phyloP scores from a whole-genome alignment of 1,139 yeast species.

The Pichia sp. region DNA sequence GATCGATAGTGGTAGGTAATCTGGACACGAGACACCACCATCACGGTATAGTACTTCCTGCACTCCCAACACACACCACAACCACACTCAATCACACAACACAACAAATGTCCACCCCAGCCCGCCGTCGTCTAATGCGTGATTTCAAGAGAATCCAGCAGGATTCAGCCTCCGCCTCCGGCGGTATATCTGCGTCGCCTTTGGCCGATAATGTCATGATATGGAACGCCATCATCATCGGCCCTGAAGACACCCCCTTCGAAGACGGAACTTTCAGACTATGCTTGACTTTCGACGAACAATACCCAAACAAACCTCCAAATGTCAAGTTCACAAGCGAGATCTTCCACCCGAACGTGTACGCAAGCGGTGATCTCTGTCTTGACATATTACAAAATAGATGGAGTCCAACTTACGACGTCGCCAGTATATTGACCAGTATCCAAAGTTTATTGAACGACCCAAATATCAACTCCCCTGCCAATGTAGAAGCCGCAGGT shows the following conservation, averaged over 20 bases:
- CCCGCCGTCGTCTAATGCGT: constrained; percentile 97
- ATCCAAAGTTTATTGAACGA: constrained; percentile 86
- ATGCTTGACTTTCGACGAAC: constrained; percentile 89
- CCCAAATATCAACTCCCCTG: constrained; percentile 96
- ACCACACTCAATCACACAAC: not conserved
- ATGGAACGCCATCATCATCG: constrained; percentile 98
- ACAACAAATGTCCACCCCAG: constrained; percentile 84
- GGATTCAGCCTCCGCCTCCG: constrained; percentile 71
- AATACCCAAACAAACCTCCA: constrained; percentile 97
- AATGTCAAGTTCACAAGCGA: constrained; percentile 85
- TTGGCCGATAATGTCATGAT: constrained; percentile 96
- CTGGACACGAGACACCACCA: no score
- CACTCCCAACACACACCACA: no score
- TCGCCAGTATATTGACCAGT: constrained; percentile 92
- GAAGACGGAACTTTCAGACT: constrained; percentile 97
- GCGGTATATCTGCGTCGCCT: constrained; percentile 97
- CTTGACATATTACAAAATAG: constrained; percentile 93
- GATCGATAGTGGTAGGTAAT: no score
- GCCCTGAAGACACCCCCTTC: constrained; percentile 97
- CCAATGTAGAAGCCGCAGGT: constrained; percentile 97
- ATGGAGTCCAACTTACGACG: constrained; percentile 99
- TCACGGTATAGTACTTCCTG: no score
- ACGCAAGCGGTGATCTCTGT: constrained; percentile 94
- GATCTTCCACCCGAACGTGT: constrained; percentile 98
- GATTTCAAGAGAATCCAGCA: constrained; percentile 98